These are phyloP conservation scores for Perkinsus olseni DNA, from an alignment of 169 alveolate species.

Conservation along the genomic window DNA sequence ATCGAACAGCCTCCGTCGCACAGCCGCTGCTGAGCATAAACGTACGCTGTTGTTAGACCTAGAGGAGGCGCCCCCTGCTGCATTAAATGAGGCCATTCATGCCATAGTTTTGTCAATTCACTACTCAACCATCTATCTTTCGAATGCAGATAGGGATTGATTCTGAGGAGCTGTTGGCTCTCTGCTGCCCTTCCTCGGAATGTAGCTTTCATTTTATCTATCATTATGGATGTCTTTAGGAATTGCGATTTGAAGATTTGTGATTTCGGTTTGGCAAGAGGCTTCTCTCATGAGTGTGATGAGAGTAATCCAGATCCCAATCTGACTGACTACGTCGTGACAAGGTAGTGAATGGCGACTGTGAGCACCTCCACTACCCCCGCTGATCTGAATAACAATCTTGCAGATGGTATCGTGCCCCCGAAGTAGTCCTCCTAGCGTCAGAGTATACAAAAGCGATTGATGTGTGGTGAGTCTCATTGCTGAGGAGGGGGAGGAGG, in stretches of 20 bases:
- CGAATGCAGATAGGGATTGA: too few species aligned
- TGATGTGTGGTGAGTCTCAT: conserved; percentile 69
- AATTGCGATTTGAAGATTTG: conserved; percentile 94
- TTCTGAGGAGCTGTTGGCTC: too few species aligned
- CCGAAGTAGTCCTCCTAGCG: conserved; percentile 77
- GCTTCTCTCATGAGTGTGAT: conserved; percentile 23
- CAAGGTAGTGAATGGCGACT: conserved; percentile 47
- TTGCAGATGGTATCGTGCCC: conserved; percentile 82
- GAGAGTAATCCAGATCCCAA: not conserved
- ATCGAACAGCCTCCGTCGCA: not conserved
- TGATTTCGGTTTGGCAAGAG: conserved; percentile 92
- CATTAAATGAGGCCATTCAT: too few species aligned
- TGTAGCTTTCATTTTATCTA: too few species aligned
- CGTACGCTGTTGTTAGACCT: not conserved
- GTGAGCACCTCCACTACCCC: too few species aligned
- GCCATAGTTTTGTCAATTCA: too few species aligned
- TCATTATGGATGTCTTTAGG: not conserved
- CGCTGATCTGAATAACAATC: not conserved
- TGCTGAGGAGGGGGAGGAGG: too few species aligned
- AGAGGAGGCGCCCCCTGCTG: too few species aligned
- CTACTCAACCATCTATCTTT: too few species aligned
- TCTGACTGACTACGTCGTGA: conserved; percentile 66
- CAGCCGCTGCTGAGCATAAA: too few species aligned
- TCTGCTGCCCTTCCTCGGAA: too few species aligned
- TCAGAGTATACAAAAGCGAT: conserved; percentile 71